Percentiles rank a stretch among this genome's conserved stretches.
phyloP scores from a whole-genome alignment of 1,139 yeast genomes.

The Blastobotrys proliferans region DNA sequence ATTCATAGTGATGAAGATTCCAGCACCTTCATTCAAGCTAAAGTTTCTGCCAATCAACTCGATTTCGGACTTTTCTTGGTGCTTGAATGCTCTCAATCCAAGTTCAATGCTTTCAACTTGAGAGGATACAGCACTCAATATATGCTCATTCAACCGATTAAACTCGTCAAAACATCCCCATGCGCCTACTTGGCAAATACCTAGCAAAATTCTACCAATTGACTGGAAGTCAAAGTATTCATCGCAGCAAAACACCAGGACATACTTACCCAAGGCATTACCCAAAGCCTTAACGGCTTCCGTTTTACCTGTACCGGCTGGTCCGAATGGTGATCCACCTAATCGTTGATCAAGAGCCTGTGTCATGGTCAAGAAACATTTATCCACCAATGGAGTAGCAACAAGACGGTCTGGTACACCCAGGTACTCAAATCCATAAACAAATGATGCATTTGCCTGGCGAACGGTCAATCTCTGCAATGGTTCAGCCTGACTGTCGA shows the following conservation, averaged over 20 bases:
- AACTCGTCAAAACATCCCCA: constrained; percentile 99
- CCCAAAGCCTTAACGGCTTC: constrained; percentile 88
- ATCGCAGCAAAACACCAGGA: constrained; percentile 85
- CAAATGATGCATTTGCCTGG: constrained; percentile 51
- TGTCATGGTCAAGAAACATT: constrained; percentile 64
- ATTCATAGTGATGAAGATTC: constrained; percentile 86
- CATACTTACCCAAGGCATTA: constrained; percentile 72
- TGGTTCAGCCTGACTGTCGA: constrained; percentile 32
- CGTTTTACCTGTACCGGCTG: constrained; percentile 90
- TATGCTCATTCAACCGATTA: constrained; percentile 68
- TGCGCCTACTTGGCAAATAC: constrained; percentile 82
- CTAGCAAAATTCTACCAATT: constrained; percentile 71
- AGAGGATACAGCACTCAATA: constrained; percentile 81
- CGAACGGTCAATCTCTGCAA: constrained; percentile 41
- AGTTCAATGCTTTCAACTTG: constrained; percentile 71
- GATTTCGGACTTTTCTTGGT: constrained; percentile 28
- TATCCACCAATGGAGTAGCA: constrained; percentile 66
- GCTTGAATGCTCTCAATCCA: constrained; percentile 19
- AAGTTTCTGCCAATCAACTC: constrained; percentile 48
- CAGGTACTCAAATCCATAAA: constrained; percentile 78
- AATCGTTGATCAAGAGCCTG: constrained; percentile 67
- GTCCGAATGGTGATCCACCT: constrained; percentile 95
- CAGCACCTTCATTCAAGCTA: constrained; percentile 46
- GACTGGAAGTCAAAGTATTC: constrained; percentile 82
- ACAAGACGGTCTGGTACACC: constrained; percentile 77